phyloP scores from a whole-genome alignment of 2,329 filamentous ascomycete genomes.

The Pleochaeta shiraiana region DNA sequence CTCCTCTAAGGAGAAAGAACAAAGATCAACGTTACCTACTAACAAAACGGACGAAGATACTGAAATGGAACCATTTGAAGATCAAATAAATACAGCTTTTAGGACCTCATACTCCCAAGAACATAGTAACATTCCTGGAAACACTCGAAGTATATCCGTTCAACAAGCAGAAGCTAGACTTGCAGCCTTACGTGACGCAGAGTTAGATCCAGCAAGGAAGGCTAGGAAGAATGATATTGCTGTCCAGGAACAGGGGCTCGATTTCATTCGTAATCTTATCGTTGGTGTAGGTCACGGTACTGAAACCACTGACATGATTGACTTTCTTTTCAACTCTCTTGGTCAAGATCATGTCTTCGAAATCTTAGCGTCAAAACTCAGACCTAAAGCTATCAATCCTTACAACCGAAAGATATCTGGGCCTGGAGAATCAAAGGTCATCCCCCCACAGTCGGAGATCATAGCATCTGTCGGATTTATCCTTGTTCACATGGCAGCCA shows the following conservation, averaged over 20 bases:
- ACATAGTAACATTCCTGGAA: constrained; percentile 7
- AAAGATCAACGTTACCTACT: constrained; percentile 5
- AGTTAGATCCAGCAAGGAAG: constrained; percentile 43
- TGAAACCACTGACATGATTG: constrained; percentile 53
- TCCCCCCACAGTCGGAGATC: constrained; percentile 43
- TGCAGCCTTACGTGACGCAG: constrained; percentile 34
- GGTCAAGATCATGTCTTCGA: constrained; percentile 61
- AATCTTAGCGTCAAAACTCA: constrained; percentile 59
- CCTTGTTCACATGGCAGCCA: constrained; percentile 73
- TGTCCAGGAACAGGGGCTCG: constrained; percentile 77
- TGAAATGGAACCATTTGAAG: constrained; percentile 30
- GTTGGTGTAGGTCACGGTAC: constrained; percentile 31
- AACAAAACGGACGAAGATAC: constrained; percentile 34
- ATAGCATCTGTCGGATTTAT: constrained; percentile 61
- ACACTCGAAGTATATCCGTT: constrained; percentile 19
- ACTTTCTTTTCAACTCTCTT: constrained; percentile 55
- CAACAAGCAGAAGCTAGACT: constrained; percentile 29
- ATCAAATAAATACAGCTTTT: constrained; percentile 16
- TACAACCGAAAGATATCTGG: constrained; percentile 24
- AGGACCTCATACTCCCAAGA: constrained; percentile 7
- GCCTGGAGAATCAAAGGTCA: constrained; percentile 25
- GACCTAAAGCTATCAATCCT: constrained; percentile 33
- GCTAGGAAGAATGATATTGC: constrained; percentile 57
- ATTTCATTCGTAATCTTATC: constrained; percentile 79
- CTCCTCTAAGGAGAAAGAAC: constrained; percentile 17